Conservation (phyloP, 805 yeast genomes). For the Martiniozyma abietophila region DNA sequence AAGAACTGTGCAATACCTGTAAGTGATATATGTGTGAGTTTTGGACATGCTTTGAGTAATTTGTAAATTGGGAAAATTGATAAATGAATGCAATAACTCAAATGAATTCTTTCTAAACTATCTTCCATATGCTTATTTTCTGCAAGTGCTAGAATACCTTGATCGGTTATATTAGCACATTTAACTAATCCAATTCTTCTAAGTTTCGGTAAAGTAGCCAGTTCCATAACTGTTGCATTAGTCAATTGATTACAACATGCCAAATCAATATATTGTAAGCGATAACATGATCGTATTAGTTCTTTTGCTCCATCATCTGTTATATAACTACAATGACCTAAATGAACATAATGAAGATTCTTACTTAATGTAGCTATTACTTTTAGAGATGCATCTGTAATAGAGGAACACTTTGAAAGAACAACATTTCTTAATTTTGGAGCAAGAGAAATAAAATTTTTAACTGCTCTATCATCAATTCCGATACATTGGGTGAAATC, state of each 20-base stretch:
- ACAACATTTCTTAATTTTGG: constrained; percentile 85
- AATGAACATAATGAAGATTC: constrained; percentile 78
- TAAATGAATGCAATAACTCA: constrained; percentile 80
- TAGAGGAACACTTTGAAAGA: constrained; percentile 76
- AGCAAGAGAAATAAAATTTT: constrained; percentile 60
- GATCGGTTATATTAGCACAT: constrained; percentile 80
- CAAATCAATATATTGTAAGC: constrained; percentile 86
- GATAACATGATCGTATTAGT: constrained; percentile 66
- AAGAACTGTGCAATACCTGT: constrained; percentile 91
- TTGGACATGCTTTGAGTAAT: constrained; percentile 71
- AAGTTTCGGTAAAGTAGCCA: constrained; percentile 68
- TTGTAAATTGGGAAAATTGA: constrained; percentile 70
- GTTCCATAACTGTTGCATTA: constrained; percentile 66
- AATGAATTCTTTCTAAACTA: constrained; percentile 84
- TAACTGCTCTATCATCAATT: constrained; percentile 72
- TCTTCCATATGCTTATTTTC: constrained; percentile 52
- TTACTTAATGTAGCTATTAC: constrained; percentile 67
- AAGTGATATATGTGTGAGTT: constrained; percentile 78
- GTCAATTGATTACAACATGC: constrained; percentile 92
- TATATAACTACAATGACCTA: constrained; percentile 87
- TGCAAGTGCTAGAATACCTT: constrained; percentile 63
- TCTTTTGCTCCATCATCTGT: constrained; percentile 81
- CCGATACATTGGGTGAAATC: constrained; percentile 80
- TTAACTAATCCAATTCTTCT: constrained; percentile 91
- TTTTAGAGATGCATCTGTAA: constrained; percentile 72